A percentile compares a stretch with the other conserved stretches of the same genome.
Evolutionary conservation across 768 basidiomycete species (phyloP).

Genomic region (Suillus weaverae): DNA sequence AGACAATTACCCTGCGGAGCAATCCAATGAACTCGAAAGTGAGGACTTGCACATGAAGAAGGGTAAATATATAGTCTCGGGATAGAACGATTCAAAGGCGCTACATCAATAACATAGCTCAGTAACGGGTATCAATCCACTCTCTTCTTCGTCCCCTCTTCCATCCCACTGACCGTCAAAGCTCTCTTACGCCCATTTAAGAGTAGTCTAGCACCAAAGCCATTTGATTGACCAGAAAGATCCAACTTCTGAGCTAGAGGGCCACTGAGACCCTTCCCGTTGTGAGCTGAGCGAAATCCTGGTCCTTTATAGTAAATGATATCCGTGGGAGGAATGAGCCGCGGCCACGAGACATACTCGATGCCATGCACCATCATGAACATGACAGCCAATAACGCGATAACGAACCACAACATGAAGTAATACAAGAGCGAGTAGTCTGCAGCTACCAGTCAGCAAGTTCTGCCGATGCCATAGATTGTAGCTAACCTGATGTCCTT

Average conservation of each 20-base stretch:
- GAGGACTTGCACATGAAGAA: neutral
- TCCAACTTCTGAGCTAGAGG: conserved; percentile 34
- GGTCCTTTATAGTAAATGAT: conserved; percentile 87
- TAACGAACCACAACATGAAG: conserved; percentile 74
- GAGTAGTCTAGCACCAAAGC: conserved; percentile 36
- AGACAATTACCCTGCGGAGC: neutral
- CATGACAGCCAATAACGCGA: conserved; percentile 58
- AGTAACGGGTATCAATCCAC: conserved; percentile 48
- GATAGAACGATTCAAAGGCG: conserved; percentile 15
- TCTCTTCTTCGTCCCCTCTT: conserved; percentile 79
- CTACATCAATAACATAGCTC: neutral
- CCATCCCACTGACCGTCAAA: conserved; percentile 40
- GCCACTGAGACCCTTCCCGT: conserved; percentile 71
- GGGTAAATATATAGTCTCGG: conserved; percentile 5
- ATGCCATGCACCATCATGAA: conserved; percentile 88
- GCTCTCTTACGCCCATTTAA: conserved; percentile 38
- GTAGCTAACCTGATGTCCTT: conserved; percentile 73
- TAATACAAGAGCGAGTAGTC: conserved; percentile 87
- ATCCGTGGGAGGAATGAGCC: conserved; percentile 75
- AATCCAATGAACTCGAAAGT: no score
- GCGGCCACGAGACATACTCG: conserved; percentile 95
- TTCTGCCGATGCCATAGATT: neutral
- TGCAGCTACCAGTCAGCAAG: conserved; percentile 30
- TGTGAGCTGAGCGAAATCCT: conserved; percentile 74
- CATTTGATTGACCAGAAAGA: conserved; percentile 34